These are phyloP conservation scores for Apiospora aurea DNA, from an alignment of 2,329 filamentous ascomycete genomes.

Conservation along the genomic window DNA sequence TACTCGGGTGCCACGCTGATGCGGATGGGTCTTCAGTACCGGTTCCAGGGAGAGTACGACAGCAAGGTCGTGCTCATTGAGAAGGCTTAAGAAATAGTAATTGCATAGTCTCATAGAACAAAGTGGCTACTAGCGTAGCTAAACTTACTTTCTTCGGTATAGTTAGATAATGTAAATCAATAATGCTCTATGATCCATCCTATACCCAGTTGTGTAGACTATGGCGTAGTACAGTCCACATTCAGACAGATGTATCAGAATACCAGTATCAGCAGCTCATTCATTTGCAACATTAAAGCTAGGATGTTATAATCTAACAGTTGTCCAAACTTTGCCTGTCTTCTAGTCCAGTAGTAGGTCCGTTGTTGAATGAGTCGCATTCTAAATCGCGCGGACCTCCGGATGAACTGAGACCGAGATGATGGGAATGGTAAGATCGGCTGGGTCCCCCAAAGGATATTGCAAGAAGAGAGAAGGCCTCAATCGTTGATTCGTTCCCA, in stretches of 20 bases:
- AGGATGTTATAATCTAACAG: background rate
- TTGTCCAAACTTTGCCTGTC: background rate
- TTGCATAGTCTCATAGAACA: background rate
- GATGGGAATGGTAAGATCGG: background rate
- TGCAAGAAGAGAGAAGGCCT: too few species aligned
- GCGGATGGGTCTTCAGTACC: slow-evolving; percentile 65
- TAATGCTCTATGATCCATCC: background rate
- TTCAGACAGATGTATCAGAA: too few species aligned
- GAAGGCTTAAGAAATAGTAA: background rate
- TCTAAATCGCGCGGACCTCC: background rate
- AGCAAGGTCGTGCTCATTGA: slow-evolving; percentile 64
- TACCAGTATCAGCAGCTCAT: background rate
- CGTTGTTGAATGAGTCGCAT: background rate
- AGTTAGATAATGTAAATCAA: background rate
- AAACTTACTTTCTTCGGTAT: background rate
- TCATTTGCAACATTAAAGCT: background rate
- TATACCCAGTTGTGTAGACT: too few species aligned
- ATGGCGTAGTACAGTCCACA: background rate
- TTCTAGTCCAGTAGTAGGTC: background rate
- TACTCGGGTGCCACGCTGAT: slow-evolving; percentile 67
- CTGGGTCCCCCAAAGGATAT: background rate
- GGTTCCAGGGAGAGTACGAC: slow-evolving; percentile 60
- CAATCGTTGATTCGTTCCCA: background rate
- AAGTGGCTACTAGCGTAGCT: background rate
- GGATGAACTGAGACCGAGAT: background rate